Evolutionary conservation across 352 stramenopile genomes (phyloP), one percentile per base, ranked within the genome.

Genomic region (Phytophthora tubulina): DNA sequence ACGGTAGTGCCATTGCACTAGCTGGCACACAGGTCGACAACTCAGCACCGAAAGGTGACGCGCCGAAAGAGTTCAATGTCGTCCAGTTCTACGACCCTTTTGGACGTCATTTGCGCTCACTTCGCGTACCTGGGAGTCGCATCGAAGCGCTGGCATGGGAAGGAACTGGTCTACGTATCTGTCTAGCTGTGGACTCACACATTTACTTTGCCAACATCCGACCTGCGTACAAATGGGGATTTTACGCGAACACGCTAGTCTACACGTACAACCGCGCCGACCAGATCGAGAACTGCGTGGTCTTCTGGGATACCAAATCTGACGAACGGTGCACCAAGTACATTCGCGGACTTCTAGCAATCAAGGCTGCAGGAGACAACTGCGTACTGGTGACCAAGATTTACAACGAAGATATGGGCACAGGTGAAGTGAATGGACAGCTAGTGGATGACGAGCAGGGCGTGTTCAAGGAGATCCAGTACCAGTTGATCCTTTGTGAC

Each of bases 131-230:
- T 4, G 93, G 94, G 6, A 90, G 78, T 50, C 75, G 80, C 36
- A 97, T 98, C 59, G 89, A 95, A 70, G 85, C 86, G 8, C 70
- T 99, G 6, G 90, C 90, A 31, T 98, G 95, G 95, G 95, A 98
- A 82, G 93, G 94, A 58, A 85, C 81, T 2, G 94, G 95, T 13
- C 66, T 98, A 41, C 83, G 94, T 35, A 96, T 99, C 45, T 97
- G 95, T 44, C 71, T 99, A 15, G 96, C 96, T 0, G 94, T 99
- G 21, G 96, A 98, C 76, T 95, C 91, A 17, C 94, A 96, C 81
- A 98, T 99, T 55, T 99, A 97, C 84, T 98, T 98, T 78, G 96
- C 95, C 38, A 98, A 98, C 78, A 96, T 98, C 49, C 90, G 96
- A 6, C 92, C 88, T 17, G 86, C 89, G 41, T 98, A 98, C 82